Conservation (phyloP, 1,284 basidiomycete genomes). For the Malassezia japonica region DNA sequence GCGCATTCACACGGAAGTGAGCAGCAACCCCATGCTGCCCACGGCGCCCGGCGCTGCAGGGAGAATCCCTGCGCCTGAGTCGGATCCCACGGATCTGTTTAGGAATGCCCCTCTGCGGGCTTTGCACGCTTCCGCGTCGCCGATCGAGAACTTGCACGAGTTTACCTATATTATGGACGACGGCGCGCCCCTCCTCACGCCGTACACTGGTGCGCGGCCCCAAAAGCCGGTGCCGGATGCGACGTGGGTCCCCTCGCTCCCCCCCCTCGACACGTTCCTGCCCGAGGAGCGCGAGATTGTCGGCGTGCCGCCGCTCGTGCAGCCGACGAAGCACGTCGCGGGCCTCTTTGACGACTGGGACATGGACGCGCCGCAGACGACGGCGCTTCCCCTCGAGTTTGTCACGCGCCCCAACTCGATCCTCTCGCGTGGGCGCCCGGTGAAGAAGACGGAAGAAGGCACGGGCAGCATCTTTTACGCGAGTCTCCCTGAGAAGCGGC, state of each 20-base stretch:
- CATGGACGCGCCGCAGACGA: background rate
- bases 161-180: constrained; percentile 16
- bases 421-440: constrained; percentile 15
- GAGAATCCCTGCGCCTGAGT: constrained; percentile 1
- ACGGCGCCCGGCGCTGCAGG: constrained; percentile 2
- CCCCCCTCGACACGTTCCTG: constrained; percentile 12
- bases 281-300: constrained; percentile 15
- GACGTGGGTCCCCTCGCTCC: background rate
- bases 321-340: background rate
- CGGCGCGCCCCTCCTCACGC: background rate
- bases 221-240: background rate
- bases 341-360: constrained; percentile 4
- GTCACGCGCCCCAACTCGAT: constrained; percentile 15
- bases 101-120: background rate
- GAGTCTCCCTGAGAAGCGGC: constrained; percentile 1
- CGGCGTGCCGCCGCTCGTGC: background rate
- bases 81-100: background rate
- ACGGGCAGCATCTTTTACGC: constrained; percentile 11
- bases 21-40: background rate
- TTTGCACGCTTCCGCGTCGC: constrained; percentile 1
- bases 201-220: background rate
- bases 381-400: constrained; percentile 12
- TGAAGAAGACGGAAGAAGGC: constrained; percentile 7
- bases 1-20: constrained; percentile 9
- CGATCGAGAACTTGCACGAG: constrained; percentile 9